These are phyloP conservation scores for Aspergillus indologenus DNA, from an alignment of 495 filamentous ascomycete genomes.

Conservation along the genomic window DNA sequence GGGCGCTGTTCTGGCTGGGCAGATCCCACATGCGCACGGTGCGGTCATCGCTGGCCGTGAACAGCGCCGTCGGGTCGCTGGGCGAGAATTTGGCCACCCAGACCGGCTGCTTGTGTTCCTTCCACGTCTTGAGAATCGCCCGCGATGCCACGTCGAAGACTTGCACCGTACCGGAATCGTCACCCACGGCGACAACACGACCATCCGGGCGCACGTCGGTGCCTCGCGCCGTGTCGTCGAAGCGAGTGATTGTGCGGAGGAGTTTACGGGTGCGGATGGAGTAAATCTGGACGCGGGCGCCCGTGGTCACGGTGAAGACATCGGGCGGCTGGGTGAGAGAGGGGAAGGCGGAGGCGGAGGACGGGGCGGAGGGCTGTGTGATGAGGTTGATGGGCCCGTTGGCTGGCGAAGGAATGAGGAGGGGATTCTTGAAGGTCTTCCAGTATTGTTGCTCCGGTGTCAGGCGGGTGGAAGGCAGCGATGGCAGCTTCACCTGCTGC, in stretches of 20 bases:
- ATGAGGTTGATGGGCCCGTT: constrained; percentile 85
- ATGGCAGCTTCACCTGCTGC: constrained; percentile 77
- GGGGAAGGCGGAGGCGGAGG: constrained; percentile 44
- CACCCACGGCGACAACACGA: constrained; percentile 82
- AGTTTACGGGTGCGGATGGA: constrained; percentile 84
- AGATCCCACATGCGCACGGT: constrained; percentile 94
- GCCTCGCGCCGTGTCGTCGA: constrained; percentile 82
- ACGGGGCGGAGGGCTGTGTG: constrained; percentile 64
- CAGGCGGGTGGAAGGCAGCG: constrained; percentile 44
- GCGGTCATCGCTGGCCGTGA: constrained; percentile 84
- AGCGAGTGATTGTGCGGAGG: constrained; percentile 86
- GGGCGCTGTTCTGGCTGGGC: constrained; percentile 68
- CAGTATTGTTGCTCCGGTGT: constrained; percentile 95
- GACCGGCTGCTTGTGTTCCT: constrained; percentile 90
- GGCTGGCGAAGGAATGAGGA: constrained; percentile 80
- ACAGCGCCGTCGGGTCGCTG: constrained; percentile 74
- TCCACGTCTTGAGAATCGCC: constrained; percentile 94
- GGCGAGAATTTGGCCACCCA: constrained; percentile 89
- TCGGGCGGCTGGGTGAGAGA: constrained; percentile 56
- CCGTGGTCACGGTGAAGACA: constrained; percentile 87
- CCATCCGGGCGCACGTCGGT: constrained; percentile 87
- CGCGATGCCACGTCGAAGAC: constrained; percentile 88
- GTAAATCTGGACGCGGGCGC: constrained; percentile 87
- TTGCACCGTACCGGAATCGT: constrained; percentile 85
- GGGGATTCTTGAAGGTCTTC: constrained; percentile 84